Evolutionary conservation across 306 rosid species (phyloP).

Genomic region (Prinsepia uniflora): DNA sequence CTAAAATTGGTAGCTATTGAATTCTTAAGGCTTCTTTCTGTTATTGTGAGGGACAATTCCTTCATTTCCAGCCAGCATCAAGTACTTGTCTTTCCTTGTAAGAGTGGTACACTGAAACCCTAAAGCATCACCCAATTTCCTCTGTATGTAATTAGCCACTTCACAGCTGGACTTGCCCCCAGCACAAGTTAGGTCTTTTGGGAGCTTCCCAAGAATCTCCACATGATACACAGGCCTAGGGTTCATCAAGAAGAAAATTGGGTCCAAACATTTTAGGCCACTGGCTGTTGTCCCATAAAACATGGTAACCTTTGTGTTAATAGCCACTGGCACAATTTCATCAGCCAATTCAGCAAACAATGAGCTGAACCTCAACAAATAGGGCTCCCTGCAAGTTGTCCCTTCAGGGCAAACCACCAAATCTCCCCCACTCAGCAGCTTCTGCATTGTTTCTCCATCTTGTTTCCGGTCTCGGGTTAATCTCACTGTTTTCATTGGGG

Average conservation of each 20-base stretch:
- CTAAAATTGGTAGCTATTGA: not conserved
- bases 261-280: conserved; percentile 82
- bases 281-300: conserved; percentile 96
- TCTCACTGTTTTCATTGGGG: conserved; percentile 61
- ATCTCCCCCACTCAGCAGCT: conserved; percentile 55
- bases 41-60: conserved; percentile 50
- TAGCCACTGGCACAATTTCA: conserved; percentile 84
- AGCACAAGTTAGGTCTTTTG: conserved; percentile 51
- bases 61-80: conserved; percentile 95
- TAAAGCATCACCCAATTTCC: conserved; percentile 56
- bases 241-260: conserved; percentile 81
- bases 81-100: conserved; percentile 80
- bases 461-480: conserved; percentile 60
- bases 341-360: conserved; percentile 83
- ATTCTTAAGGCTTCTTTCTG: conserved; percentile 5
- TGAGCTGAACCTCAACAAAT: conserved; percentile 77
- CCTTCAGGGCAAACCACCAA: conserved; percentile 98
- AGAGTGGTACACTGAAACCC: conserved; percentile 80
- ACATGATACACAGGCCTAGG: conserved; percentile 62
- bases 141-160: conserved; percentile 81
- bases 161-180: conserved; percentile 67
- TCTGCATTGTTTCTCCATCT: conserved; percentile 71
- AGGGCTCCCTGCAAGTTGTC: conserved; percentile 95
- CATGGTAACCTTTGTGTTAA: conserved; percentile 60
- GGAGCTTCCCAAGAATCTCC: conserved; percentile 61